Percentiles rank a stretch among this genome's conserved stretches.
These are phyloP conservation scores for Neocatenulostroma microsporum DNA, from an alignment of 2,329 filamentous ascomycete species.

Conservation along the genomic window DNA sequence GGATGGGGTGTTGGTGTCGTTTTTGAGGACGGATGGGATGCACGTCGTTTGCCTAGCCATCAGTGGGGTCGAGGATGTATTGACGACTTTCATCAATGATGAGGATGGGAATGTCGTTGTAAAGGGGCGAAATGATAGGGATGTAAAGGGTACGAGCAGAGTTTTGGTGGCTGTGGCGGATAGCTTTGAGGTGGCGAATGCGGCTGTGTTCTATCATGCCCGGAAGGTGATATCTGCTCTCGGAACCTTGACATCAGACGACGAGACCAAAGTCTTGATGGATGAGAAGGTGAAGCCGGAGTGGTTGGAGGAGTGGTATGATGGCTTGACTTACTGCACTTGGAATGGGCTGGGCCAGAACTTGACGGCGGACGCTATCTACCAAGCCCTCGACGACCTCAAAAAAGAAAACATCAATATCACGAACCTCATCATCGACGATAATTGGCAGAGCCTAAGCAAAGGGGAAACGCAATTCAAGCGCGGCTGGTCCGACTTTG, in stretches of 20 bases:
- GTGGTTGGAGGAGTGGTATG: constrained; percentile 81
- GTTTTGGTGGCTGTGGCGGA: constrained; percentile 65
- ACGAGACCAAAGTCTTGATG: constrained; percentile 40
- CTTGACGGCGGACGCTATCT: constrained; percentile 71
- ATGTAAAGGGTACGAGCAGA: constrained; percentile 47
- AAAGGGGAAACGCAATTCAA: constrained; percentile 46
- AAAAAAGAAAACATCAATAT: constrained; percentile 65
- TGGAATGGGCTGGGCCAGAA: constrained; percentile 89
- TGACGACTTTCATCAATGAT: constrained; percentile 61
- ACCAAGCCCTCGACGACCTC: constrained; percentile 65
- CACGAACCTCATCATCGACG: constrained; percentile 85
- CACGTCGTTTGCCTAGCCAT: constrained; percentile 72
- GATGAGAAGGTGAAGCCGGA: constrained; percentile 45
- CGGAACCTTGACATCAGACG: constrained; percentile 30
- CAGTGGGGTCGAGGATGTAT: constrained; percentile 63
- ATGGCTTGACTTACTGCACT: constrained; percentile 89
- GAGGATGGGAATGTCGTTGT: constrained; percentile 59
- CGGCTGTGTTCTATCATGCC: constrained; percentile 82
- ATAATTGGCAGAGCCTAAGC: constrained; percentile 84
- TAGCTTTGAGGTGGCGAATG: constrained; percentile 66
- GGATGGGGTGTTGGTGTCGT: constrained; percentile 70
- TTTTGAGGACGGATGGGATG: constrained; percentile 62
- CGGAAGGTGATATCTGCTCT: constrained; percentile 53
- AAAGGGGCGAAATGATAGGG: constrained; percentile 63
- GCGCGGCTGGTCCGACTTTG: constrained; percentile 68